phyloP scores from a whole-genome alignment of 495 filamentous ascomycete species.

The Penicillium steckii region DNA sequence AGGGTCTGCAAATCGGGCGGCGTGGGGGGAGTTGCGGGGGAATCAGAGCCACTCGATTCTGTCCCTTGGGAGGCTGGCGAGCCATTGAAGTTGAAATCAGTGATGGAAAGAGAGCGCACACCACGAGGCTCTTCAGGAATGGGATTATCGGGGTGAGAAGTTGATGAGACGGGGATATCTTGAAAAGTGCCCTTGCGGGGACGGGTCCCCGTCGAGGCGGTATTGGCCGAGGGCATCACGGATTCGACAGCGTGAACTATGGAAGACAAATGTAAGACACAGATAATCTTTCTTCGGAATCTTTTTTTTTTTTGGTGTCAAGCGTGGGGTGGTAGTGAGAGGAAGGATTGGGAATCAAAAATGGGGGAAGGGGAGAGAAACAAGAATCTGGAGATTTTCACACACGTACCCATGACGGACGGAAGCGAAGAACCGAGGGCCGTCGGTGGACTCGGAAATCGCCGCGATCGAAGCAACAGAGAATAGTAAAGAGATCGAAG shows the following conservation, averaged over 20 bases:
- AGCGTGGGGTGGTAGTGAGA: neutral
- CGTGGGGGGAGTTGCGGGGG: conserved; percentile 50
- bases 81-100: conserved; percentile 44
- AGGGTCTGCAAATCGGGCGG: conserved; percentile 46
- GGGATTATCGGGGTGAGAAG: conserved; percentile 56
- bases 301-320: no score
- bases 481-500: neutral
- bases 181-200: conserved; percentile 28
- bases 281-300: neutral
- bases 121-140: conserved; percentile 54
- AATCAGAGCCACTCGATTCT: conserved; percentile 36
- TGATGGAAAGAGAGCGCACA: conserved; percentile 39
- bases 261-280: neutral
- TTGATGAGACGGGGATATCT: conserved; percentile 44
- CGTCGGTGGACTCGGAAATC: conserved; percentile 1
- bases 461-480: neutral
- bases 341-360: neutral
- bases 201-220: conserved; percentile 24
- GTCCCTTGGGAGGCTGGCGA: conserved; percentile 39
- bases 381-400: neutral
- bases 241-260: conserved; percentile 38
- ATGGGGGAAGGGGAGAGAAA: neutral
- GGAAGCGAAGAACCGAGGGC: conserved; percentile 3
- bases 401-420: conserved; percentile 16
- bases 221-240: conserved; percentile 28